Base-by-base conservation (phyloP, 108 stramenopile genomes). In the Schizochytrium sp. region DNA sequence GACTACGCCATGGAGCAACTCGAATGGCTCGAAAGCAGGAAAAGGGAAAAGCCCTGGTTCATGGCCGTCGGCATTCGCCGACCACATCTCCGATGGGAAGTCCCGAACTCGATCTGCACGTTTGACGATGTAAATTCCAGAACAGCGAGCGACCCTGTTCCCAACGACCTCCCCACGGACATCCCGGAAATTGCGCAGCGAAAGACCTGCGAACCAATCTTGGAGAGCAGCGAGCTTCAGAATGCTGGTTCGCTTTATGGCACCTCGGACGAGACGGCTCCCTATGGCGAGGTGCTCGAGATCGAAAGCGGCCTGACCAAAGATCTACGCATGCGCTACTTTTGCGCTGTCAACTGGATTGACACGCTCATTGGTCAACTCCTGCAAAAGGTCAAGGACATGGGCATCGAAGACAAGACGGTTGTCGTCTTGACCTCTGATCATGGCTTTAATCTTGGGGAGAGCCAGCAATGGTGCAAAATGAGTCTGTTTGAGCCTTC, bases 391-490 rank as follows among this genome's bases (percentile, higher is more conserved):
- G 43, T 83, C 25, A 53, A 83, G 23, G 76, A 83, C 19, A 47
- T 53, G 48, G 76, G 76, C n/a, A n/a, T 83, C 76, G 51, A 53
- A 6, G 51, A 83, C 45, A 83, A 83, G 3, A 83, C 76, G 6
- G 25, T 83, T 34, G 76, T 83, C 18, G 76, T 23, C 76, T 53
- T 83, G n/a, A 83, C 76, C 18, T 83, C 76, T 8, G 76, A 83
- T 45, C 76, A 83, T 23, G 76, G 76, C 18, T 83, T 83, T 45
- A 53, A 47, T 4, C 76, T 83, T 53, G 76, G 76, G 4, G 76
- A 83, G 51, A 83, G 5, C 76, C 48, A 53, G 45, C 76, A 83
- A 23, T 83, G 76, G 76, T 83, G 76, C 51, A 83, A 83, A 34
- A 83, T 83, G 76, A 83, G 76, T 23, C 51, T 83, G 0, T 53